Evolutionary conservation across 768 basidiomycete genomes (phyloP), one percentile per base, ranked within the genome.

Genomic region (Rubroboletus pulcherrimus): DNA sequence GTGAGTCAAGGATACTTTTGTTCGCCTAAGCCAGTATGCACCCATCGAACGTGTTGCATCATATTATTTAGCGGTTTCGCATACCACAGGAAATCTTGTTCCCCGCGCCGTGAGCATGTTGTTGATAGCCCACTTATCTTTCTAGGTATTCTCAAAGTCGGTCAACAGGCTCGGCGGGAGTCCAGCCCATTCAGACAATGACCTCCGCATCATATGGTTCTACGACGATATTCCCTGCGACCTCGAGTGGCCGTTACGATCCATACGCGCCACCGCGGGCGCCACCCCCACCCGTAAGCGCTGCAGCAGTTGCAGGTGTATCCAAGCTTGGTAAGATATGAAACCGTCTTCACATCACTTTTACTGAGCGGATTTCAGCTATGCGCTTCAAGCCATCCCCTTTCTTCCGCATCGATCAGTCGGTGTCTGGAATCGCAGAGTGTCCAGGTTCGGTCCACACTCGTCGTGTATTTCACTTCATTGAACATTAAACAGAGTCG

Each of bases 351-450:
- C n/a, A 26, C n/a, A 34, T 19, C 30, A 50, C 33, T 21, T 49
- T 49, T 41, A 54, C 53, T 66, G 49, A 66, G 57, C 15, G 45
- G 44, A 47, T 57, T 58, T 29, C 58, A 89, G 90, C 67, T 21
- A 83, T 93, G 42, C 83, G 81, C 46, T 93, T 93, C 74, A 91
- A 86, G 63, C 78, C 81, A 9, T 92, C 91, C 0, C 91, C 91
- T 0, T 93, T 93, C 68, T 87, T 87, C 63, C 73, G 72, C 11
- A 69, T 89, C 4, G 85, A 88, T 47, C 84, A 89, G 61, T 65
- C 76, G 6, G 82, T 91, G 11, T 89, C 88, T 3, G 54, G 57
- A 29, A 75, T 92, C 30, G 75, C 78, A 8, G 90, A 93, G 67
- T 93, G 91, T 71, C 89, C 89, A 74, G 91, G 91, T 91, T 63